Evolutionary conservation across 2,329 filamentous ascomycete genomes (phyloP), one percentile per base, ranked within the genome.

Genomic region (Pseudogymnoascus sp.): DNA sequence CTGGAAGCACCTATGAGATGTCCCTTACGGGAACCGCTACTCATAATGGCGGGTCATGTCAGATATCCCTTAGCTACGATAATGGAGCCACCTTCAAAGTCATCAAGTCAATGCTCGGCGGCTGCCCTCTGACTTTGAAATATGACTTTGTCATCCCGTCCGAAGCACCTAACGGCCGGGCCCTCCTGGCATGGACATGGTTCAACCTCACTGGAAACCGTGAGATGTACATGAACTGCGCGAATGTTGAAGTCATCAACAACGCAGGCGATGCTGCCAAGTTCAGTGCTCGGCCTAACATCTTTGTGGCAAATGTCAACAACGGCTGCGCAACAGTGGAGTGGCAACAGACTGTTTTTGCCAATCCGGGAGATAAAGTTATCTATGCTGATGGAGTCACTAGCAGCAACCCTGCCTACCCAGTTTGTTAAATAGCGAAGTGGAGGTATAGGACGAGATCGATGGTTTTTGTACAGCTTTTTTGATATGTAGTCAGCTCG

Each of bases 201-300:
- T 84, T 83, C 71, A 85, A 85, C 71, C 25, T 56, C 46, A 69
- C 82, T 25, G 84, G 84, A 2, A 87, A 87, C 69, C 78, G 84
- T 16, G 85, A 88, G 68, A 85, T 86, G 78, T 89, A 89, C 75
- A 86, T 86, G 83, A 85, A 87, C 70, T 88, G 85, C 7, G 80
- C 87, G 36, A 78, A 79, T 25, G 82, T 88, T 61, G 68, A 67
- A 6, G 65, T 66, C 16, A 69, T 67, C 1, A 36, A 64, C 21
- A 64, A 65, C 14, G 59, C 61, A 38, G 59, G 23, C 16, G n/a
- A 60, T 25, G 59, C 23, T 25, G 56, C 21, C 1, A 56, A 31
- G 25, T 81, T 86, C 69, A 71, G 74, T 31, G 66, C 69, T 5
- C 79, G 86, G 0, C 85, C 85, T 0, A 74, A 78, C 18, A 78